phyloP scores from a whole-genome alignment of 1,284 basidiomycete genomes.

The Crucibulum parvulum region DNA sequence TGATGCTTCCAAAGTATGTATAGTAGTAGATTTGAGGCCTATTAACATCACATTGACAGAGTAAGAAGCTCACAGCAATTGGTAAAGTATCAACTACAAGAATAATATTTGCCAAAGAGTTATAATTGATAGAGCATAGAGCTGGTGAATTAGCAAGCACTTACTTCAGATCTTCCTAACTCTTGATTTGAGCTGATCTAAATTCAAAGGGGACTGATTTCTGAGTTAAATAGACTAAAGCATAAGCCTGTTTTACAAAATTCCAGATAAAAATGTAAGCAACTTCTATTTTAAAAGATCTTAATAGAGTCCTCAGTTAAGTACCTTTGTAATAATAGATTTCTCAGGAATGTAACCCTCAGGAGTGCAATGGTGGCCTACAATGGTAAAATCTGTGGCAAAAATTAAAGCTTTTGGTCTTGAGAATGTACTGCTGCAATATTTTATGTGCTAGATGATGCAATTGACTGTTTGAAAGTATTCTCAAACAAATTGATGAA shows the following conservation, averaged over 20 bases:
- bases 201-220: conserved; percentile 27
- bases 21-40: conserved; percentile 17
- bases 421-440: conserved; percentile 17
- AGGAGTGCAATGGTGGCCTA: conserved; percentile 27
- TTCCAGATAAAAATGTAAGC: conserved; percentile 28
- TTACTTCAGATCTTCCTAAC: too few relatives aligned
- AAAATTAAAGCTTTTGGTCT: conserved; percentile 18
- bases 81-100: too few relatives aligned
- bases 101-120: too few relatives aligned
- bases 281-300: conserved; percentile 21
- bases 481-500: conserved; percentile 40
- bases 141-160: too few relatives aligned
- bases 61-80: too few relatives aligned
- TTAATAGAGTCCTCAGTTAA: conserved; percentile 19
- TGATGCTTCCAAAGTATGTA: conserved; percentile 38
- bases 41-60: conserved; percentile 31
- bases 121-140: too few relatives aligned
- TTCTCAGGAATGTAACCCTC: conserved; percentile 21
- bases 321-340: conserved; percentile 5
- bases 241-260: conserved; percentile 23
- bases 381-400: conserved; percentile 17
- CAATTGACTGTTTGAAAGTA: conserved; percentile 30
- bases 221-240: conserved; percentile 26
- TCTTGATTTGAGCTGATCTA: too few relatives aligned
- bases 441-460: conserved; percentile 27